Base-by-base conservation (phyloP, 257 asterid species). In the Nemophila menziesii region DNA sequence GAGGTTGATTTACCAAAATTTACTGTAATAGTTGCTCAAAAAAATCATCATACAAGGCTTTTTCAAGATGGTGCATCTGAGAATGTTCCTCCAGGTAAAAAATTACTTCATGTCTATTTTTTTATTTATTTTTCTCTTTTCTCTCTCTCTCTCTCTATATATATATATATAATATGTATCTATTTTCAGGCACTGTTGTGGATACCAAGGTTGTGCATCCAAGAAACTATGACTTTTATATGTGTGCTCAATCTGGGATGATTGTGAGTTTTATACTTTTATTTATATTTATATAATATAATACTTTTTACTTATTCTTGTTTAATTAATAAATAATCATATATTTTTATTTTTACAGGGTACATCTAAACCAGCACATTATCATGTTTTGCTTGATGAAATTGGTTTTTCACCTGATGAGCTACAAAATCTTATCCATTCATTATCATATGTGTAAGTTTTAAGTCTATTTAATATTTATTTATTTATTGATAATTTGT, bases 381-480 rank as follows among this genome's bases (percentile, higher is more conserved):
- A 87, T 65, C 97, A 83, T 37, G 84, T 83, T 33, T 66, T 87
- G 76, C 67, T 75, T 16, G 93, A 87, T 60, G 97, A 87, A 68
- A 87, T 83, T 45, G 95, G 95, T 61, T 87, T 87, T 83, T 71
- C 97, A 52, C 89, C 97, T 9, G 87, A 80, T 58, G 71, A 52
- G 52, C 67, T 87, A 47, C 97, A 87, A 66, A 72, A 79, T 46
- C 70, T 87, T 61, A 73, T 87, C 53, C 95, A 75, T 63, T 75
- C 92, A 33, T 72, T 83, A 20, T 77, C 95, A 49, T 83, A 83
- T 18, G 93, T 80, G 97, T 87, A 83, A 77, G 92, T 54, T 54
- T 65, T 44, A 44, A 23, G 29, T 36, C 44, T 17, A 34, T 34
- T 18, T 7, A 12, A 21, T 11, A 19, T 20, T 44, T 33, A n/a